Conservation (phyloP, 2,329 filamentous ascomycete genomes). For the Pseudogymnoascus sp. region DNA sequence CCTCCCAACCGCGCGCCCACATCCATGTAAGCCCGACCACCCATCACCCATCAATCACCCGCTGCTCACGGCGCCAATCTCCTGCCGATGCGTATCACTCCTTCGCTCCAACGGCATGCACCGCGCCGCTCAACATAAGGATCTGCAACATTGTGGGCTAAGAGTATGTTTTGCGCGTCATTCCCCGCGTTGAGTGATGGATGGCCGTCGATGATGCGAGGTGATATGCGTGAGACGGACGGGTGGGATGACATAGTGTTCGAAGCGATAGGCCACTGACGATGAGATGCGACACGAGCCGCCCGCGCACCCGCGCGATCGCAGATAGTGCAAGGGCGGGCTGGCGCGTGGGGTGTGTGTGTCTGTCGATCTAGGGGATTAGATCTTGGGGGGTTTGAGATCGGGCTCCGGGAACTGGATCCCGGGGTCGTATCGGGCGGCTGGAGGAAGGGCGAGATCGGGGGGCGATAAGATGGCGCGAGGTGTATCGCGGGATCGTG, state of each 20-base stretch:
- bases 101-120: neutral
- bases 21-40: neutral
- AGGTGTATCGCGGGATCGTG: neutral
- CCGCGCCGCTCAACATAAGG: neutral
- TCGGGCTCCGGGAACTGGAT: neutral
- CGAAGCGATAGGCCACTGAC: neutral
- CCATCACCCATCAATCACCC: neutral
- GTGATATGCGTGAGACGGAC: neutral
- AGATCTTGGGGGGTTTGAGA: neutral
- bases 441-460: neutral
- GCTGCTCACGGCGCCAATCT: neutral
- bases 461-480: neutral
- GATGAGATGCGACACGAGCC: neutral
- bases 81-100: neutral
- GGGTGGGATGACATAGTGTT: neutral
- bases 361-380: neutral
- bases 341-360: neutral
- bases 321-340: neutral
- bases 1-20: neutral
- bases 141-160: neutral
- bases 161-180: neutral
- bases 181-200: neutral
- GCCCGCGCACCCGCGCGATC: neutral
- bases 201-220: neutral
- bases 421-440: neutral